phyloP scores from a whole-genome alignment of 2,329 filamentous ascomycete species.

The Pestalotiopsis fici region DNA sequence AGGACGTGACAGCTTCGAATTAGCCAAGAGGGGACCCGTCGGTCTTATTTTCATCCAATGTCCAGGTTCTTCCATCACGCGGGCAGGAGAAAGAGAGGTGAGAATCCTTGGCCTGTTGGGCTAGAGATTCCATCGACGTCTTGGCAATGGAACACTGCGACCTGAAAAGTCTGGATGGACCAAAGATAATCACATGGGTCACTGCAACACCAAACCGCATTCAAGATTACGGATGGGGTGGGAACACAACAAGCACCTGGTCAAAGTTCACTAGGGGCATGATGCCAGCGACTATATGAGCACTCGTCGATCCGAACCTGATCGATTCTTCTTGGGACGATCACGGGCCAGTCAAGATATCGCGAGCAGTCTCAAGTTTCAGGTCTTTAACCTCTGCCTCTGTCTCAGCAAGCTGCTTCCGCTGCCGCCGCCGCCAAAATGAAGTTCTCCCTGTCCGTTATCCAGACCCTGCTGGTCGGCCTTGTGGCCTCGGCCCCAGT shows the following conservation, averaged over 20 bases:
- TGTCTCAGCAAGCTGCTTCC: background rate
- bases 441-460: constrained; percentile 5
- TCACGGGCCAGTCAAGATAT: background rate
- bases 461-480: background rate
- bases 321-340: background rate
- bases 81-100: background rate
- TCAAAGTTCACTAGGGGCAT: background rate
- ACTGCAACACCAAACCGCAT: background rate
- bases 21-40: background rate
- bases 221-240: background rate
- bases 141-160: background rate
- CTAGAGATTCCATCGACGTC: background rate
- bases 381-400: background rate
- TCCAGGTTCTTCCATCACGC: background rate
- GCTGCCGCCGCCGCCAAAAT: background rate
- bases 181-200: background rate
- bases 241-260: background rate
- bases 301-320: background rate
- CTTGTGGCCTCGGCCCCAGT: background rate
- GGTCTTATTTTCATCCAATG: background rate
- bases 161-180: background rate
- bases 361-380: background rate
- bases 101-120: background rate
- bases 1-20: background rate
- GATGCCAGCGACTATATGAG: background rate